phyloP scores from a whole-genome alignment of 768 basidiomycete genomes.

The Mycena sanguinolenta region DNA sequence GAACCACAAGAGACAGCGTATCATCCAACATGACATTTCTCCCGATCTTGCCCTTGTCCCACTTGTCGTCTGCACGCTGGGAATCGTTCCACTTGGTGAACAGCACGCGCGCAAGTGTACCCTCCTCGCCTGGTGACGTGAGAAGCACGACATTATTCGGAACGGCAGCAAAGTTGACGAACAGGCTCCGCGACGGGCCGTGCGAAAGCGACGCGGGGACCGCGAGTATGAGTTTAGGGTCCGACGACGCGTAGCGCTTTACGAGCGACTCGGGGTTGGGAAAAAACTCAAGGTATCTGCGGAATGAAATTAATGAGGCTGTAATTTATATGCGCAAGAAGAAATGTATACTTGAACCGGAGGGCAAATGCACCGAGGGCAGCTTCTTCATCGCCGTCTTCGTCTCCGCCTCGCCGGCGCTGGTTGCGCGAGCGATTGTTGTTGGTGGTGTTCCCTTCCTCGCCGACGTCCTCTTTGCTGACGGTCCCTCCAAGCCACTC shows the following conservation, averaged over 20 bases:
- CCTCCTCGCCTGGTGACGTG: constrained; percentile 83
- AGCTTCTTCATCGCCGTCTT: constrained; percentile 84
- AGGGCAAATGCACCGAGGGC: constrained; percentile 88
- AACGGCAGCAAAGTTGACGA: constrained; percentile 86
- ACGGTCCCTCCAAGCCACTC: constrained; percentile 98
- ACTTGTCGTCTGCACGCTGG: constrained; percentile 85
- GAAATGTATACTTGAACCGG: constrained; percentile 81
- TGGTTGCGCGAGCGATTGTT: constrained; percentile 64
- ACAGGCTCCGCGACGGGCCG: constrained; percentile 89
- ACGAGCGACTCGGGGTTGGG: constrained; percentile 83
- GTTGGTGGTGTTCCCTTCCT: constrained; percentile 66
- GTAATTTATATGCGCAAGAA: constrained; percentile 3
- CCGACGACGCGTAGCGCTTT: constrained; percentile 85
- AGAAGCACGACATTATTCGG: constrained; percentile 91
- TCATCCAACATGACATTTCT: constrained; percentile 87
- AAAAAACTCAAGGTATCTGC: constrained; percentile 93
- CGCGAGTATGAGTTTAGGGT: constrained; percentile 94
- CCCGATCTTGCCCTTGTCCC: constrained; percentile 93
- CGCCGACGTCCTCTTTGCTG: constrained; percentile 91
- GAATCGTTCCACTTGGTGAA: constrained; percentile 89
- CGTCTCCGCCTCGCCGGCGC: constrained; percentile 57
- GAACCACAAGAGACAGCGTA: constrained; percentile 73
- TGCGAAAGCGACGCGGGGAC: constrained; percentile 94
- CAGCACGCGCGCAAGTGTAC: constrained; percentile 81
- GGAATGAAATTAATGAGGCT: not conserved